Conservation (phyloP, 345 rosid genomes). For the Moricandia moricandioides region DNA sequence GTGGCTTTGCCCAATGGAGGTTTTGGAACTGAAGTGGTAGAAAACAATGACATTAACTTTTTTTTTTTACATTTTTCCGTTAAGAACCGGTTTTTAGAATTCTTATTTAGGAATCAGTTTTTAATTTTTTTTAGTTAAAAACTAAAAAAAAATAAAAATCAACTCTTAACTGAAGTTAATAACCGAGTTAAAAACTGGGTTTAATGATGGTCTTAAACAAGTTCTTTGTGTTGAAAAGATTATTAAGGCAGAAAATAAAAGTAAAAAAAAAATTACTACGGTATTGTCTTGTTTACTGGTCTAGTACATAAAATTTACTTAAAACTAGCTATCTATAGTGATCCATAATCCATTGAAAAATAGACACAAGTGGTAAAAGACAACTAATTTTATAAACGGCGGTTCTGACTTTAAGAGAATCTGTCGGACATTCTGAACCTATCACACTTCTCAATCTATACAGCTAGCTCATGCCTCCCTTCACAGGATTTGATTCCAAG, state of each 20-base stretch:
- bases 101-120: too few relatives aligned
- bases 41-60: neutral
- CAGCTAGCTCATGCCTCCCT: constrained; percentile 30
- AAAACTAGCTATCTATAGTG: constrained; percentile 6
- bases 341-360: constrained; percentile 19
- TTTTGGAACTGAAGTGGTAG: constrained; percentile 5
- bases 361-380: constrained; percentile 29
- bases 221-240: neutral
- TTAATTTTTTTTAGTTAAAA: too few relatives aligned
- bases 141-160: too few relatives aligned
- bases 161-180: too few relatives aligned
- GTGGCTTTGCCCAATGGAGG: neutral
- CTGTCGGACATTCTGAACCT: constrained; percentile 17
- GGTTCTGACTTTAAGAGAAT: constrained; percentile 15
- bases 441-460: constrained; percentile 23
- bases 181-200: too few relatives aligned
- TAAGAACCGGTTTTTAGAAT: too few relatives aligned
- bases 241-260: neutral
- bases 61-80: too few relatives aligned
- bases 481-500: constrained; percentile 30
- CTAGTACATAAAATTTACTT: neutral
- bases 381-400: constrained; percentile 15
- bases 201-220: too few relatives aligned
- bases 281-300: neutral
- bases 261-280: neutral